Percentiles rank a stretch among this genome's conserved stretches.
phyloP scores from a whole-genome alignment of 129 eudicot genomes.

The Chrysanthemum seticuspe region DNA sequence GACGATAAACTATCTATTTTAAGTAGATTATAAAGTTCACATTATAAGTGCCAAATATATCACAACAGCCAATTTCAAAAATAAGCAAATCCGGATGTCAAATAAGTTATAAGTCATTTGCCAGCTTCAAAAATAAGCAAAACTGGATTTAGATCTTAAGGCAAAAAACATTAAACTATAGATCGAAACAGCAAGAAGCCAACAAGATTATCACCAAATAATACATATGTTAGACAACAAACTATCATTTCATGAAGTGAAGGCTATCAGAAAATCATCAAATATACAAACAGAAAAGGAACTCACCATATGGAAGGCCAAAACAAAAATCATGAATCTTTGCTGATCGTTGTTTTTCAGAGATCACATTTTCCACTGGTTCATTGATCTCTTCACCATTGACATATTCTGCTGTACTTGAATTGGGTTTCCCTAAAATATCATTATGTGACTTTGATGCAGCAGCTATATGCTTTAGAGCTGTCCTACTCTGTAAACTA shows the following conservation, averaged over 20 bases:
- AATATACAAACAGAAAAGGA: constrained; percentile 4
- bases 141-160: no score
- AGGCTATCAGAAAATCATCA: not conserved
- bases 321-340: constrained; percentile 79
- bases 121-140: no score
- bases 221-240: not conserved
- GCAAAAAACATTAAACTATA: no score
- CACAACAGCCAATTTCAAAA: not conserved
- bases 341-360: constrained; percentile 59
- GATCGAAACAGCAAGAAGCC: no score
- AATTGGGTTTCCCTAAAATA: constrained; percentile 29
- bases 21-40: not conserved
- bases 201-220: no score
- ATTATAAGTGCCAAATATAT: not conserved
- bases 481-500: constrained; percentile 36
- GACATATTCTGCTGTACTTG: constrained; percentile 36
- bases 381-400: constrained; percentile 38
- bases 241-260: not conserved
- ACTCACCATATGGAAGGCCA: constrained; percentile 26
- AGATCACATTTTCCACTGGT: constrained; percentile 25
- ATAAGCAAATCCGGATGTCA: no score
- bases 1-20: not conserved
- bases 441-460: constrained; percentile 40
- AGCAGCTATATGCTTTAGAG: constrained; percentile 29
- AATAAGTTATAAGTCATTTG: no score